Conservation (phyloP, 441 rosid genomes). For the Theobroma grandiflorum region DNA sequence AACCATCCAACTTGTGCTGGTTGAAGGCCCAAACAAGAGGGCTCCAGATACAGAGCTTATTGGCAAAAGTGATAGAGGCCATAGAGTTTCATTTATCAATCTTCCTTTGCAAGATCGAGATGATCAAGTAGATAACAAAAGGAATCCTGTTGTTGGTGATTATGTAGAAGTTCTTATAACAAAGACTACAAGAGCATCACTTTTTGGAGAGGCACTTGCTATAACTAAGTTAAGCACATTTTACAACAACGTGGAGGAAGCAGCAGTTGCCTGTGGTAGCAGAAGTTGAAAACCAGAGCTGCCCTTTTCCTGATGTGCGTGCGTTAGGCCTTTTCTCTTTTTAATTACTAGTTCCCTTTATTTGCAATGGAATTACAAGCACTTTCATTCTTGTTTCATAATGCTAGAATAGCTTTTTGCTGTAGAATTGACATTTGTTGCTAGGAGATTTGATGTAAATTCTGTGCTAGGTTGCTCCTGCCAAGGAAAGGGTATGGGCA, state of each 20-base stretch:
- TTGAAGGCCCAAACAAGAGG: slow-evolving; percentile 93
- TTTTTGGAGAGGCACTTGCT: slow-evolving; percentile 77
- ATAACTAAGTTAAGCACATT: slow-evolving; percentile 75
- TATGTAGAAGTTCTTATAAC: slow-evolving; percentile 74
- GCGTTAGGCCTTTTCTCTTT: not conserved
- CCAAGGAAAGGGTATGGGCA: not conserved
- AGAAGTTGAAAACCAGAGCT: slow-evolving; percentile 30
- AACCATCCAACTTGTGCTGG: slow-evolving; percentile 71
- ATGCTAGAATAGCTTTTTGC: not conserved
- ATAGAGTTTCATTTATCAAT: slow-evolving; percentile 66
- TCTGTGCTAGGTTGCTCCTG: not conserved
- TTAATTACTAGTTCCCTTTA: not conserved
- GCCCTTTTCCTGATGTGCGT: not conserved
- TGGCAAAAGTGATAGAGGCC: slow-evolving; percentile 90
- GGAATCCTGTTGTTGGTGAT: slow-evolving; percentile 75
- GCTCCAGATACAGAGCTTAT: slow-evolving; percentile 87
- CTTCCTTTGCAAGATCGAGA: slow-evolving; percentile 52
- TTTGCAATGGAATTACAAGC: not conserved
- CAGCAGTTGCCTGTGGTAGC: slow-evolving; percentile 54
- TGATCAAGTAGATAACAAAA: slow-evolving; percentile 30
- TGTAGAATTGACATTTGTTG: not conserved
- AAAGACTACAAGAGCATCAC: slow-evolving; percentile 74
- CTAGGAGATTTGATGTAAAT: not conserved
- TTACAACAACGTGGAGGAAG: slow-evolving; percentile 43
- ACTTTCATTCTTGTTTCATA: not conserved